Percentiles rank a stretch among this genome's conserved stretches.
phyloP scores from a whole-genome alignment of 2,329 filamentous ascomycete genomes.

The Aspergillus latus region DNA sequence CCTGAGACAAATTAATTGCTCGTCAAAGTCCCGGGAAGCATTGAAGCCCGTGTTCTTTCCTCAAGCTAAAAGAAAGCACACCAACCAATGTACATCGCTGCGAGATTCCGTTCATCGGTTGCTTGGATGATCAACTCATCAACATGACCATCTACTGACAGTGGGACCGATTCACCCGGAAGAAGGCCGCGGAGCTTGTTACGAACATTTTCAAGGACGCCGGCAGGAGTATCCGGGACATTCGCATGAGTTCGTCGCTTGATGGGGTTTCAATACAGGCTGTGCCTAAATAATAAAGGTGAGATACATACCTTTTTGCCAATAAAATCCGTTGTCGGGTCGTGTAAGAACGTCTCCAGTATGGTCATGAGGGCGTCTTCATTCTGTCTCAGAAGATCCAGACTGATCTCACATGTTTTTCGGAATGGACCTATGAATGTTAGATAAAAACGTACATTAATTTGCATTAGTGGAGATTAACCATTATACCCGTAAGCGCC shows the following conservation, averaged over 20 bases:
- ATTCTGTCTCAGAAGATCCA: slow-evolving; percentile 80
- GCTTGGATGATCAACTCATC: slow-evolving; percentile 90
- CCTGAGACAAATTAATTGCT: neutral
- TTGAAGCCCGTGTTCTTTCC: neutral
- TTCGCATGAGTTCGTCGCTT: slow-evolving; percentile 53
- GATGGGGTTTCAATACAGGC: neutral
- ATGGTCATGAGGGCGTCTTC: slow-evolving; percentile 98
- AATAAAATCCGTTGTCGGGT: slow-evolving; percentile 91
- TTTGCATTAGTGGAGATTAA: slow-evolving; percentile 19
- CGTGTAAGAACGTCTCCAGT: slow-evolving; percentile 93
- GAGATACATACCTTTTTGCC: slow-evolving; percentile 60
- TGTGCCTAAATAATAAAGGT: neutral
- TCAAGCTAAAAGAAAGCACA: slow-evolving; percentile 62
- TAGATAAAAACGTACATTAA: neutral
- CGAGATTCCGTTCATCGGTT: slow-evolving; percentile 73
- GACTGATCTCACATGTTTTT: slow-evolving; percentile 83
- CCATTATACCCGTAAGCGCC: slow-evolving; percentile 89
- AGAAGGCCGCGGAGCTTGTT: slow-evolving; percentile 83
- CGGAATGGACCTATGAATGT: slow-evolving; percentile 68
- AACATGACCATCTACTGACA: slow-evolving; percentile 94
- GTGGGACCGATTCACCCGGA: slow-evolving; percentile 81
- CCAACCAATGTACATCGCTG: slow-evolving; percentile 98
- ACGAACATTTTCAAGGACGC: slow-evolving; percentile 84
- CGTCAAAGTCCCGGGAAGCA: neutral
- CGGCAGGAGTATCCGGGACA: slow-evolving; percentile 67